Percentiles rank a stretch among this genome's conserved stretches.
These are phyloP conservation scores for Xerocomus potaroensis DNA, from an alignment of 768 basidiomycete species.

Conservation along the genomic window DNA sequence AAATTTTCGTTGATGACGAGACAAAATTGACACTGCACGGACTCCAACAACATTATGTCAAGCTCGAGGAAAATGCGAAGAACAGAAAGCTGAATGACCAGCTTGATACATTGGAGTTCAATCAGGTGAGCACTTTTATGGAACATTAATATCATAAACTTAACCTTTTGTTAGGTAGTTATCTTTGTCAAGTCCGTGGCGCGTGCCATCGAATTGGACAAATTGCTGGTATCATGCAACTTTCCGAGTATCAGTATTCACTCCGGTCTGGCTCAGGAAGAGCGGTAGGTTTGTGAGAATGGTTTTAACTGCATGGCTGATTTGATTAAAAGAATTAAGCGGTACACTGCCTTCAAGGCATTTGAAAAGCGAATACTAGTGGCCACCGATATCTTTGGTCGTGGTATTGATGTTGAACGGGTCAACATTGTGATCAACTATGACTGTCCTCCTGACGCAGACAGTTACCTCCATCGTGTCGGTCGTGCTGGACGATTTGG, in stretches of 20 bases:
- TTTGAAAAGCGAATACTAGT: conserved; percentile 99
- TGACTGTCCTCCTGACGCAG: conserved; percentile 94
- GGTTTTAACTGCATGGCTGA: conserved; percentile 3
- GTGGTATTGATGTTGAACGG: conserved; percentile 99
- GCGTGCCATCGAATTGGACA: conserved; percentile 94
- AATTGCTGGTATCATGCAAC: conserved; percentile 92
- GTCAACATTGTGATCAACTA: conserved; percentile 99
- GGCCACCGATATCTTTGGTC: conserved; percentile 98
- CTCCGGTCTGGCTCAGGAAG: conserved; percentile 90
- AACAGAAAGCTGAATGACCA: conserved; percentile 97
- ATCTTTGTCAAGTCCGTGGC: conserved; percentile 99
- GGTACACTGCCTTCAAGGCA: conserved; percentile 97
- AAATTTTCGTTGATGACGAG: conserved; percentile 99
- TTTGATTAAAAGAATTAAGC: conserved; percentile 61
- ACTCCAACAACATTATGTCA: conserved; percentile 97
- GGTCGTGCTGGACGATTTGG: conserved; percentile 99
- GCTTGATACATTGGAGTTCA: conserved; percentile 95
- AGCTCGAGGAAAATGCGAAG: conserved; percentile 91
- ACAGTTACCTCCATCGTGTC: conserved; percentile 98
- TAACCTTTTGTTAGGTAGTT: conserved; percentile 66
- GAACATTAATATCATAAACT: background rate
- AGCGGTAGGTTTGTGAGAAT: conserved; percentile 63
- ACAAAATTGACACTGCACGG: conserved; percentile 98
- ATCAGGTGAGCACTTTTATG: conserved; percentile 59
- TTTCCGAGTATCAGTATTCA: conserved; percentile 99